Percentiles rank a stretch among this genome's conserved stretches.
These are phyloP conservation scores for Ascomycota sp. DNA, from an alignment of 2,329 filamentous ascomycete species.

Conservation along the genomic window DNA sequence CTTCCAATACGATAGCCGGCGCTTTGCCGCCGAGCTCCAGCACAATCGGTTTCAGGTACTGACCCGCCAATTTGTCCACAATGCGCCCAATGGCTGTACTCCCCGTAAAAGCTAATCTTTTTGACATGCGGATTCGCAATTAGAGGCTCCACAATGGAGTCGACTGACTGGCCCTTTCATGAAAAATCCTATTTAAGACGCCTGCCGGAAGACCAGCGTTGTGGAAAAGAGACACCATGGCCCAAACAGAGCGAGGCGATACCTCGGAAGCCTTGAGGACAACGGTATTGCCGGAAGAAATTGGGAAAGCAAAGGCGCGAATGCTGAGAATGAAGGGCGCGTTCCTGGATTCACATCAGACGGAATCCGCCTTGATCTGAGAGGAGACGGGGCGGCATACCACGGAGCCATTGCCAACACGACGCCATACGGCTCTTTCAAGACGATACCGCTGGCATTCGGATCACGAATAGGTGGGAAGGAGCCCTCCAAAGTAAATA, in stretches of 20 bases:
- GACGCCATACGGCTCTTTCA: conserved; percentile 62
- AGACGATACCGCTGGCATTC: conserved; percentile 33
- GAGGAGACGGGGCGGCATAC: conserved; percentile 23
- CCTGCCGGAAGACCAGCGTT: conserved; percentile 61
- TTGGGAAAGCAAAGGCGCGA: conserved; percentile 36
- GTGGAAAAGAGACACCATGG: conserved; percentile 40
- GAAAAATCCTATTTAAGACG: conserved; percentile 51
- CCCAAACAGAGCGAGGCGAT: conserved; percentile 42
- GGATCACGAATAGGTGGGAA: conserved; percentile 14
- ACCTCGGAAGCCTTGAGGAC: conserved; percentile 54
- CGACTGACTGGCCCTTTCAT: conserved; percentile 44
- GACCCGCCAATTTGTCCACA: conserved; percentile 48
- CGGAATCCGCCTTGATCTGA: background rate
- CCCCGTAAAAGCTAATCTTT: conserved; percentile 78
- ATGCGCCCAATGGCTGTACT: conserved; percentile 54
- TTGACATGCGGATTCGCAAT: conserved; percentile 47
- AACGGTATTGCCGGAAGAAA: conserved; percentile 61
- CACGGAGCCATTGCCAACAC: conserved; percentile 65
- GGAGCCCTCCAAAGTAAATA: conserved; percentile 16
- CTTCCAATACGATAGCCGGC: conserved; percentile 56
- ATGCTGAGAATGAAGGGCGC: conserved; percentile 33
- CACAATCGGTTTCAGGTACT: conserved; percentile 57
- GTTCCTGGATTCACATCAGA: conserved; percentile 22
- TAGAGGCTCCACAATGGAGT: conserved; percentile 43
- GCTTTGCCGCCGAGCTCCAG: conserved; percentile 75